Evolutionary conservation across 768 basidiomycete species (phyloP).

Genomic region (Leccinum barrowsii): DNA sequence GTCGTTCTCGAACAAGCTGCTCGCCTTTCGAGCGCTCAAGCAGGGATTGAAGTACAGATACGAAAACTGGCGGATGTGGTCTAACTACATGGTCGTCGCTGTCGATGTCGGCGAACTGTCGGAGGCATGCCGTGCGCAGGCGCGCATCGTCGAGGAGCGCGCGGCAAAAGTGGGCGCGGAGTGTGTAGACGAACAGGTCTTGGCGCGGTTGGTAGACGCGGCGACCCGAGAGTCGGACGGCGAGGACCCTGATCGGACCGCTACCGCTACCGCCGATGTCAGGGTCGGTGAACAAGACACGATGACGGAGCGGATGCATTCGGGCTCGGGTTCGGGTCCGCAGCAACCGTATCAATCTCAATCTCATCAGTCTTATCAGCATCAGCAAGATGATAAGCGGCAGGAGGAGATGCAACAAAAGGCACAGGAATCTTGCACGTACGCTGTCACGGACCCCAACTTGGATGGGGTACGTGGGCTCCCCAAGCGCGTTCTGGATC

Average conservation of each 20-base stretch:
- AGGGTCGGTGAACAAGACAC: conserved; percentile 17
- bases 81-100: conserved; percentile 92
- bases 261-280: not conserved
- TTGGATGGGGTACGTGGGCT: conserved; percentile 66
- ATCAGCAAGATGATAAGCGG: not conserved
- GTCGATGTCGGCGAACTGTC: conserved; percentile 90
- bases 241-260: conserved; percentile 28
- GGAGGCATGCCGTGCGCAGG: conserved; percentile 82
- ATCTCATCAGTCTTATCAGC: not conserved
- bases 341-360: not conserved
- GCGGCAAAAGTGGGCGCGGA: conserved; percentile 43
- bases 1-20: conserved; percentile 71
- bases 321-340: not conserved
- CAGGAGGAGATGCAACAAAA: not conserved
- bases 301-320: not conserved
- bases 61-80: conserved; percentile 98
- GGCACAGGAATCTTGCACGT: not conserved
- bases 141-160: conserved; percentile 68
- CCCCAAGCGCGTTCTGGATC: conserved; percentile 57
- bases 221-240: conserved; percentile 55
- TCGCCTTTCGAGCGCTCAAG: conserved; percentile 90
- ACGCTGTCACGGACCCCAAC: conserved; percentile 35
- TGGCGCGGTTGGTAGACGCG: conserved; percentile 86
- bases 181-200: conserved; percentile 79
- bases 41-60: conserved; percentile 82